Evolutionary conservation across 2,329 filamentous ascomycete genomes (phyloP), one percentile per base, ranked within the genome.

Genomic region (Hymenoscyphus linearis): DNA sequence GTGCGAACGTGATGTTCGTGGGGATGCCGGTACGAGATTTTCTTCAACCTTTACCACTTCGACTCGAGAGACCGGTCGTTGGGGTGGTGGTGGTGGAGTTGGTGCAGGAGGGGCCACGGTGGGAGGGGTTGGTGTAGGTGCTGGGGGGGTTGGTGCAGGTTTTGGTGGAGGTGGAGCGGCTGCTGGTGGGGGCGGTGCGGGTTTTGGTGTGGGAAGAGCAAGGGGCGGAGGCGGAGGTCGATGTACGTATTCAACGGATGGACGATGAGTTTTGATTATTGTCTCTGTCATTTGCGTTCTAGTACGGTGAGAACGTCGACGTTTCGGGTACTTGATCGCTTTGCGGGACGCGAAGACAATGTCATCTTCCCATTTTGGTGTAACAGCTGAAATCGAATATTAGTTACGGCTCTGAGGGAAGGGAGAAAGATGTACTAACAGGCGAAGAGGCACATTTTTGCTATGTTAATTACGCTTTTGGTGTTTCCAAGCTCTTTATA

Each of bases 341-440:
- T 26, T n/a, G 9, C 64, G 68, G 27, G 63, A 62, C 14, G 64
- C 59, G 50, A 66, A 66, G 50, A 62, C 58, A 47, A 69, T 60
- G 26, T 68, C 66, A 44, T 69, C 67, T 65, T 69, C 67, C 67
- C 67, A 69, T 37, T 54, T 60, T 25, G 68, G 65, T 9, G 60
- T 61, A 4, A 10, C 13, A 22, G 62, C 64, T 65, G 62, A n/a
- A n/a, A n/a, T 26, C 25, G 52, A 9, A n/a, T 56, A 14, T 58
- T 60, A 58, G 60, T 44, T n/a, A 27, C 13, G 3, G 18, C 1
- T 22, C 10, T 50, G 18, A 7, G 3, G 22, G 18, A 12, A 13
- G 22, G 18, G 25, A 25, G 44, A 25, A 18, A 18, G 44, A 22
- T 9, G 22, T 13, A 25, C 44, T 50, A 50, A 50, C 44, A 50